These are phyloP conservation scores for Pseudisothecium myosuroides DNA, from an alignment of 225 moss, liverwort and hornwort species.

Conservation along the genomic window DNA sequence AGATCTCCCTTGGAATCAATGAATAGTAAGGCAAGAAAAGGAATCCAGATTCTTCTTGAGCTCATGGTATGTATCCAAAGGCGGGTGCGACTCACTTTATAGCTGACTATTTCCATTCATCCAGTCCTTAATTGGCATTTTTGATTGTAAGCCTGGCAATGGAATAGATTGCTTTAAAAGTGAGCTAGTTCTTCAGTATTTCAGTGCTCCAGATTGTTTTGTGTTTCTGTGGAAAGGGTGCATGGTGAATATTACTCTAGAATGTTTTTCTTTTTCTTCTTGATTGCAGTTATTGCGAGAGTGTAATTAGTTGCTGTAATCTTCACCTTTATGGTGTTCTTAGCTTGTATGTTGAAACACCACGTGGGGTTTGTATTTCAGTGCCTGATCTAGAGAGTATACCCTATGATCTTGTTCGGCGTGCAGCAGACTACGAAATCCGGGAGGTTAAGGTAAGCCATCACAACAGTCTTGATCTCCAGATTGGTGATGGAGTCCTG, in stretches of 20 bases:
- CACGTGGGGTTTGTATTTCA: constrained; percentile 10
- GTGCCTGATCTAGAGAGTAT: constrained; percentile 93
- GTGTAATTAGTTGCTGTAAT: not conserved
- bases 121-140: not conserved
- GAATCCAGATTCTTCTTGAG: not conserved
- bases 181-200: not conserved
- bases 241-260: not conserved
- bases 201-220: not conserved
- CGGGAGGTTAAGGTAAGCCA: constrained; percentile 66
- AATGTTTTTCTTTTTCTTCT: not conserved
- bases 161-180: not conserved
- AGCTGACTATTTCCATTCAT: not conserved
- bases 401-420: constrained; percentile 69
- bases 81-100: not conserved
- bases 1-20: not conserved
- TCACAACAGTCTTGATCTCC: not conserved
- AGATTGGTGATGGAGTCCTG: not conserved
- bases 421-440: constrained; percentile 56
- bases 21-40: not conserved
- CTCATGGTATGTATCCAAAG: not conserved
- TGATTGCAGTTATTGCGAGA: not conserved
- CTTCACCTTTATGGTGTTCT: not conserved
- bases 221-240: not conserved
- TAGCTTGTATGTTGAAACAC: not conserved
- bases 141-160: not conserved